Evolutionary conservation across 768 basidiomycete genomes (phyloP).

Genomic region (Suillus occidentalis): DNA sequence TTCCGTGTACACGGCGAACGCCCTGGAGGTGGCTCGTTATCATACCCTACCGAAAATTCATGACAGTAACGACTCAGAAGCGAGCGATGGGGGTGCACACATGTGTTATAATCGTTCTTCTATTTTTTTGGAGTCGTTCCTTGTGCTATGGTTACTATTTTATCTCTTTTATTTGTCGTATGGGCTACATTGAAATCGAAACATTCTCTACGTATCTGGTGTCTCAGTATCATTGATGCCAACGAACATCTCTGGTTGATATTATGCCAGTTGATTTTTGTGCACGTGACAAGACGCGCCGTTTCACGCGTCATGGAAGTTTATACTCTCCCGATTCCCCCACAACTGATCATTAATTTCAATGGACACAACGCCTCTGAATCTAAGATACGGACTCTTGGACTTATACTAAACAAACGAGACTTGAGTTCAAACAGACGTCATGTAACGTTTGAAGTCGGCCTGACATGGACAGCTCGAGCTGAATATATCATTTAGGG

Average conservation of each 20-base stretch:
- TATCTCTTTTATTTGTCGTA: conserved; percentile 4
- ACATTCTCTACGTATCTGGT: not conserved
- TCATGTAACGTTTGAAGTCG: not conserved
- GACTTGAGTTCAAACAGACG: not conserved
- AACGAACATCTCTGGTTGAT: no score
- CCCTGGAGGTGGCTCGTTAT: conserved; percentile 42
- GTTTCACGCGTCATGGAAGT: not conserved
- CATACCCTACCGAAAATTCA: conserved; percentile 29
- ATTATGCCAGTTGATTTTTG: not conserved
- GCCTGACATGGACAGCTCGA: not conserved
- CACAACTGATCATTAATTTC: not conserved
- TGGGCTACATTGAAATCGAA: not conserved
- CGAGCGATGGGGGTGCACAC: conserved; percentile 5
- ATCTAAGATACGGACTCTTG: not conserved
- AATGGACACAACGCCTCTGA: not conserved
- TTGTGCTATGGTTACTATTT: conserved; percentile 25
- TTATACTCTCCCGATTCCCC: not conserved
- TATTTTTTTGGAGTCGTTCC: conserved; percentile 16
- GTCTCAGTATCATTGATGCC: not conserved
- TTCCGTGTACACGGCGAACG: conserved; percentile 75
- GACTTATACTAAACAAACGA: not conserved
- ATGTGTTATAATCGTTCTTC: conserved; percentile 13
- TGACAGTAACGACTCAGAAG: conserved; percentile 6
- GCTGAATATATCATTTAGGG: not conserved
- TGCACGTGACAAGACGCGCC: not conserved